phyloP scores from a whole-genome alignment of 768 basidiomycete species.

The Agaricus bisporus region DNA sequence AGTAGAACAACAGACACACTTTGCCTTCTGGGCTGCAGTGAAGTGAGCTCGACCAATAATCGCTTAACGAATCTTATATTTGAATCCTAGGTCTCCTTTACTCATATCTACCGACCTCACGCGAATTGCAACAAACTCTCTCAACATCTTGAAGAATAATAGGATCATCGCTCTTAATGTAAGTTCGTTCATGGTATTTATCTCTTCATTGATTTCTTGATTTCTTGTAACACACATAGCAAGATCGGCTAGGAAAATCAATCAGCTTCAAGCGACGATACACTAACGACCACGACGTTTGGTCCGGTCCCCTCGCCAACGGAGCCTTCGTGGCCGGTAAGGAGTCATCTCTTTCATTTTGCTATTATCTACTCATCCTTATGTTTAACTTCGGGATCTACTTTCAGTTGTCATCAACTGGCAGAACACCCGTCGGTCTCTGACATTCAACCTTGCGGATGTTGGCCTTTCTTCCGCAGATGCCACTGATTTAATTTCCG shows the following conservation, averaged over 20 bases:
- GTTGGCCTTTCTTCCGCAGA: conserved; percentile 35
- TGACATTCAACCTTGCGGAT: conserved; percentile 37
- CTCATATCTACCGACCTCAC: conserved; percentile 39
- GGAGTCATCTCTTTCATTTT: conserved; percentile 6
- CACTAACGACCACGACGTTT: conserved; percentile 43
- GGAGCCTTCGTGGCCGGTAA: conserved; percentile 40
- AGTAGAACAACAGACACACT: conserved; percentile 40
- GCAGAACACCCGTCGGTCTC: conserved; percentile 29
- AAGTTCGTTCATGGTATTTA: conserved; percentile 5
- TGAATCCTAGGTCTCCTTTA: conserved; percentile 29
- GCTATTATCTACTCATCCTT: neutral
- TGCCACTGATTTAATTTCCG: conserved; percentile 34
- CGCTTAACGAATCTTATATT: neutral
- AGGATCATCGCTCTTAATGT: conserved; percentile 41
- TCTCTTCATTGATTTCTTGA: neutral
- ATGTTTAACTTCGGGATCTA: neutral
- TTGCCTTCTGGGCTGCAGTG: conserved; percentile 47
- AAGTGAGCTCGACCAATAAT: conserved; percentile 24
- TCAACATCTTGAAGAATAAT: conserved; percentile 34
- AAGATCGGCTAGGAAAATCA: conserved; percentile 40
- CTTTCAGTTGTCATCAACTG: conserved; percentile 39
- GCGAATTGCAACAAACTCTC: conserved; percentile 23
- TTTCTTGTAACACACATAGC: conserved; percentile 20
- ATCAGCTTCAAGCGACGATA: conserved; percentile 41
- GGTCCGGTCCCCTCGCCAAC: conserved; percentile 41